phyloP scores from a whole-genome alignment of 2,329 filamentous ascomycete genomes.

The Epichloe sibirici region DNA sequence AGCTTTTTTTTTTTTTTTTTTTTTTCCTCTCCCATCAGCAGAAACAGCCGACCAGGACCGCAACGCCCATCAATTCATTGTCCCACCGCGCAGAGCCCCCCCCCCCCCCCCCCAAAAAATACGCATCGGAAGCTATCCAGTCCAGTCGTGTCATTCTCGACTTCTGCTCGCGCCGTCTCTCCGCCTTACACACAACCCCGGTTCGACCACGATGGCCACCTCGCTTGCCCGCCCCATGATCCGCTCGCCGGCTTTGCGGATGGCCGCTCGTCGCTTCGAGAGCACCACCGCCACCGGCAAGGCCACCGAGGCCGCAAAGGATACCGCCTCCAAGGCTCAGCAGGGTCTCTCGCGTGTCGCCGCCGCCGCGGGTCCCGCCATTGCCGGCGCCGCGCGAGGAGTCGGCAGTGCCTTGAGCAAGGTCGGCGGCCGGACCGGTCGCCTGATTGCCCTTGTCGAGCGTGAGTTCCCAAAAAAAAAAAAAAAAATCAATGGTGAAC shows the following conservation, averaged over 20 bases:
- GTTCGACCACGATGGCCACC: slow-evolving; percentile 16
- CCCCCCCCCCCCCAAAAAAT: neutral
- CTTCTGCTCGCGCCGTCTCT: slow-evolving; percentile 4
- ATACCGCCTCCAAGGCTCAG: slow-evolving; percentile 41
- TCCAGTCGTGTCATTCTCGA: neutral
- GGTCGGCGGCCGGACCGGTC: slow-evolving; percentile 74
- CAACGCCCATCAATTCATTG: slow-evolving; percentile 23
- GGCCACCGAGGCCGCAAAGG: slow-evolving; percentile 27
- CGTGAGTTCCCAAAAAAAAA: slow-evolving; percentile 46
- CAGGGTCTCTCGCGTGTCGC: slow-evolving; percentile 75
- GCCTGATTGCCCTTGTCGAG: slow-evolving; percentile 68
- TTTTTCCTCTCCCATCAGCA: slow-evolving; percentile 16
- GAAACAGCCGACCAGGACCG: slow-evolving; percentile 11
- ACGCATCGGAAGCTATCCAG: neutral
- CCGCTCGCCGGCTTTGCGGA: slow-evolving; percentile 33
- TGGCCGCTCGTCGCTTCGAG: slow-evolving; percentile 46
- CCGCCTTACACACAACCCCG: slow-evolving; percentile 3
- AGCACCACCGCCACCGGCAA: slow-evolving; percentile 38
- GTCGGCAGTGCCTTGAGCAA: slow-evolving; percentile 55
- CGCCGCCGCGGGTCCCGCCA: slow-evolving; percentile 65
- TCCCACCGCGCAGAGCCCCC: slow-evolving; percentile 11
- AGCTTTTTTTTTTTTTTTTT: slow-evolving; percentile 28
- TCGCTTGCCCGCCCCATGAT: slow-evolving; percentile 31
- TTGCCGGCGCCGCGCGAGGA: slow-evolving; percentile 59
- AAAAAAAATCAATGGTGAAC: too few species aligned